Evolutionary conservation across 768 basidiomycete genomes (phyloP).

Genomic region (Pleurotus pulmonarius): DNA sequence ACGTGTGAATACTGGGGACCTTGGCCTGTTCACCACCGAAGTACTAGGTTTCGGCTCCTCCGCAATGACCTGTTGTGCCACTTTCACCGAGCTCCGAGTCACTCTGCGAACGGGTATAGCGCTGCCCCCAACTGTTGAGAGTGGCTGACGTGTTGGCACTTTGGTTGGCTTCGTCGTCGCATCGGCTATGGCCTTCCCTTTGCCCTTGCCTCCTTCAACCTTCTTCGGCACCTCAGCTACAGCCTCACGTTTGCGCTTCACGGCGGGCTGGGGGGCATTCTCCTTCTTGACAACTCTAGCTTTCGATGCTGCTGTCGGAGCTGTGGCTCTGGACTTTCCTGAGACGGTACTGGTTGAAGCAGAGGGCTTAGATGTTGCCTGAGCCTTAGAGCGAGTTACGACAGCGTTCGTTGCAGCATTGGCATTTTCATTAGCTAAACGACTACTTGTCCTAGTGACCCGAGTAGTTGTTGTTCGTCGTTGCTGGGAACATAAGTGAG

Average conservation of each 20-base stretch:
- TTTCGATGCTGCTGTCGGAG: neutral
- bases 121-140: conserved; percentile 30
- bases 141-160: conserved; percentile 31
- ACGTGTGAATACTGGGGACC: conserved; percentile 3
- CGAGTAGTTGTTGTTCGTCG: conserved; percentile 2
- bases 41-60: conserved; percentile 4
- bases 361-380: conserved; percentile 2
- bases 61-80: conserved; percentile 14
- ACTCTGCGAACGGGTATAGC: conserved; percentile 9
- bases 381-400: conserved; percentile 1
- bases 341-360: neutral
- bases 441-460: neutral
- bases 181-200: conserved; percentile 37
- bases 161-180: conserved; percentile 14
- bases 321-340: conserved; percentile 2
- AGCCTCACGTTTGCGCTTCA: conserved; percentile 1
- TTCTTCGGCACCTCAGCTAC: neutral
- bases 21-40: neutral
- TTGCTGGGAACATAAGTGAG: neutral
- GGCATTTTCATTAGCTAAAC: conserved; percentile 5
- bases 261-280: conserved; percentile 2
- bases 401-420: neutral
- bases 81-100: neutral
- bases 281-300: conserved; percentile 11
- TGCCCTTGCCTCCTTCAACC: conserved; percentile 35